Evolutionary conservation across 1,139 yeast genomes (phyloP), one percentile per base, ranked within the genome.

Genomic region (Diutina mesorugosa): DNA sequence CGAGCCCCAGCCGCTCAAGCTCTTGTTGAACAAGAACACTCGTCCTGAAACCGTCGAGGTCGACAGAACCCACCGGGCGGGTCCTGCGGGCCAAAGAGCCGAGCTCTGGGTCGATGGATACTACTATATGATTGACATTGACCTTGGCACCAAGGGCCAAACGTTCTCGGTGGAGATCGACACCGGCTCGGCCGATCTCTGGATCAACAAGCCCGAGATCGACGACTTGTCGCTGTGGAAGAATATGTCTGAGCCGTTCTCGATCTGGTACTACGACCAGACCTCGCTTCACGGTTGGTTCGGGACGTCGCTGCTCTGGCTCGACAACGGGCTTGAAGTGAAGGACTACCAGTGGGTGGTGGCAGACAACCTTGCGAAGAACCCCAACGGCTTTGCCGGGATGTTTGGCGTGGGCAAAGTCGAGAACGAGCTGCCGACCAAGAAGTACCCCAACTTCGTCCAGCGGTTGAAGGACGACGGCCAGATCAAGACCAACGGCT

Each of bases 181-280:
- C 56, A 60, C 62, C 21, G 62, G 62, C 5, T 60, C 62, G n/a
- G 54, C 60, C 6, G 61, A 60, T 45, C 53, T 60, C 9, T 60
- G 62, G 62, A 56, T 59, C 10, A 52, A 28, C 45, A 12, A 29
- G 12, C 6, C 6, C 4, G 6, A 41, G 30, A 18, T 28, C n/a
- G 1, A 21, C 4, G 38, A 14, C 45, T 7, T 10, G 12, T 2
- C 35, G 16, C 47, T 6, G 18, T 56, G 9, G 26, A 54, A 48
- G 58, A 56, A 35, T 53, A 59, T 21, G 9, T 58, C 58, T 4
- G 41, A 56, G 6, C 51, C 47, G 4, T 59, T 56, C 56, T 21
- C 32, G 41, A 58, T 57, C n/a, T 29, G 35, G 32, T 60, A 60
- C 41, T 47, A 50, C n/a, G 61, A 59, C 41, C 55, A 55, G 2